Conservation (phyloP, 2,329 filamentous ascomycete genomes). For the Venturiaceae sp. region DNA sequence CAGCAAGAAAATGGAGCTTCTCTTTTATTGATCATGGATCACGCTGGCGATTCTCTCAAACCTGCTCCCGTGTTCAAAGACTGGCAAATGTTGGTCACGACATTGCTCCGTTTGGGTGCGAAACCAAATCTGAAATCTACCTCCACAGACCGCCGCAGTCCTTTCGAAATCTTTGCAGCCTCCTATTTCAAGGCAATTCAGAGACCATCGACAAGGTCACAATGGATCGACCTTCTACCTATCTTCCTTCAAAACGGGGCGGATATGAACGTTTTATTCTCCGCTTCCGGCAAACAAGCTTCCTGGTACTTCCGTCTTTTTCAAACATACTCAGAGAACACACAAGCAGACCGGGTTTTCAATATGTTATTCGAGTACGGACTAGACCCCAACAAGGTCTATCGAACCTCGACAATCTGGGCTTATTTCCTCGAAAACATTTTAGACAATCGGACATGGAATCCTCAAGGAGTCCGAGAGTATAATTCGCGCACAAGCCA, state of each 20-base stretch:
- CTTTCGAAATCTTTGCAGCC: not conserved
- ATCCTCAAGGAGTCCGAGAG: not conserved
- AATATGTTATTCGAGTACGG: not conserved
- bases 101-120: not conserved
- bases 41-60: not conserved
- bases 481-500: not conserved
- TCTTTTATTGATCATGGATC: not conserved
- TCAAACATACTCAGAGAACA: not conserved
- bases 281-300: not conserved
- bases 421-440: not conserved
- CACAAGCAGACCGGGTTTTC: not conserved
- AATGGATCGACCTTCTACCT: not conserved
- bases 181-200: not conserved
- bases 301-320: not conserved
- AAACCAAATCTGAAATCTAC: not conserved
- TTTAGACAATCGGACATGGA: not conserved
- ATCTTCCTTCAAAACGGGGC: not conserved
- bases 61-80: not conserved
- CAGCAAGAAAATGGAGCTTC: not conserved
- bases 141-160: not conserved
- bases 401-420: not conserved
- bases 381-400: not conserved
- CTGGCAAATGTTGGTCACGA: not conserved
- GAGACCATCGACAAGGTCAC: not conserved
- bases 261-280: not conserved